Evolutionary conservation across 2,329 filamentous ascomycete genomes (phyloP).

Genomic region (Nannizziopsis arthrosporioides): DNA sequence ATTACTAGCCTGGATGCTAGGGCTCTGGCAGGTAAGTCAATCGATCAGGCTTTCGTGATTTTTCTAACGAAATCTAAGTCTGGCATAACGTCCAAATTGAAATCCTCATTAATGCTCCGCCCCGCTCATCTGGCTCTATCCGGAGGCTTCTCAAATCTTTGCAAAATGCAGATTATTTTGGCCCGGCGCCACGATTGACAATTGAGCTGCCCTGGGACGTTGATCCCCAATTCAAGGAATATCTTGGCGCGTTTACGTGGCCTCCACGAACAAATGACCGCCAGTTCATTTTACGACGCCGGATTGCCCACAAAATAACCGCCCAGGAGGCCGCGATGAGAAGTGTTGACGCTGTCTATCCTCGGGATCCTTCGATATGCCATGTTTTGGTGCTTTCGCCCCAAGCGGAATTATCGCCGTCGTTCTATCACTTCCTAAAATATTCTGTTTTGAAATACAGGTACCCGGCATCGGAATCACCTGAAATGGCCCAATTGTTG

Average conservation of each 20-base stretch:
- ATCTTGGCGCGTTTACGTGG: slow-evolving; percentile 56
- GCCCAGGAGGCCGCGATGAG: slow-evolving; percentile 61
- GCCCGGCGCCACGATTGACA: slow-evolving; percentile 60
- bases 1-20: slow-evolving; percentile 62
- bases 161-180: slow-evolving; percentile 60
- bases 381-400: slow-evolving; percentile 80
- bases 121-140: slow-evolving; percentile 59
- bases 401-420: slow-evolving; percentile 63
- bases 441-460: slow-evolving; percentile 66
- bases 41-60: neutral
- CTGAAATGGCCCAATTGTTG: slow-evolving; percentile 47
- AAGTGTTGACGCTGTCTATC: slow-evolving; percentile 82
- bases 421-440: slow-evolving; percentile 78
- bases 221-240: slow-evolving; percentile 53
- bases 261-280: slow-evolving; percentile 42
- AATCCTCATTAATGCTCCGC: slow-evolving; percentile 66
- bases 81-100: slow-evolving; percentile 74
- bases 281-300: slow-evolving; percentile 58
- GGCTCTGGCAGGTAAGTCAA: slow-evolving; percentile 50
- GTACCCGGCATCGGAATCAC: slow-evolving; percentile 47
- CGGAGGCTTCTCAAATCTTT: slow-evolving; percentile 68
- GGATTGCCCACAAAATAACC: slow-evolving; percentile 51
- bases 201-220: slow-evolving; percentile 67
- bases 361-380: slow-evolving; percentile 48
- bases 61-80: slow-evolving; percentile 33